These are phyloP conservation scores for Aegle marmelos DNA, from an alignment of 345 rosid genomes.

Conservation along the genomic window DNA sequence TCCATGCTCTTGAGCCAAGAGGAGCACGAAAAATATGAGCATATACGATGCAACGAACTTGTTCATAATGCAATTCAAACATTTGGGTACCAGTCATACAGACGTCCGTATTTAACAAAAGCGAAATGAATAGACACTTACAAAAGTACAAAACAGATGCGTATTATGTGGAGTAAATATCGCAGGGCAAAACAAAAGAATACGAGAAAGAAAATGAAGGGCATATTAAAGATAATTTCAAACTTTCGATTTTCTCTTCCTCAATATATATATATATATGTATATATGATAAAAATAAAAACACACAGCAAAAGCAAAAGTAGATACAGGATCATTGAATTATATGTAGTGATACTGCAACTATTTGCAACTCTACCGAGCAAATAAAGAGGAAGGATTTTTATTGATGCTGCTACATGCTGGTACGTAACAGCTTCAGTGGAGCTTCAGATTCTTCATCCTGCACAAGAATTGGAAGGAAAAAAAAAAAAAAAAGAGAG, in stretches of 20 bases:
- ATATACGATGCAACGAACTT: too few species aligned
- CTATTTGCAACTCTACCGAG: neutral
- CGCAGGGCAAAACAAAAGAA: neutral
- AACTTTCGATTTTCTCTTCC: conserved; percentile 9
- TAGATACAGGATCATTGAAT: conserved; percentile 14
- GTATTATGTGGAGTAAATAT: neutral
- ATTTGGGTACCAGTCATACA: too few species aligned
- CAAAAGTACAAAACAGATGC: neutral
- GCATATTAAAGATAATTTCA: too few species aligned
- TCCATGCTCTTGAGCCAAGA: too few species aligned
- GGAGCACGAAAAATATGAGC: too few species aligned
- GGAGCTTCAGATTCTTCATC: conserved; percentile 51
- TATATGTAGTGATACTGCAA: neutral
- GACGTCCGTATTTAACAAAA: too few species aligned
- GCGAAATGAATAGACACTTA: too few species aligned
- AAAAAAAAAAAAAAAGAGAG: neutral
- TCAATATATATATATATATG: neutral
- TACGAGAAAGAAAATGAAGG: too few species aligned
- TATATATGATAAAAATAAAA: too few species aligned
- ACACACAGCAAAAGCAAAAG: neutral
- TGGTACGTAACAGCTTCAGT: conserved; percentile 12
- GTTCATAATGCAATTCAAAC: too few species aligned
- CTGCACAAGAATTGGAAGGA: conserved; percentile 24
- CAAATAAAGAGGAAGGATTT: conserved; percentile 8
- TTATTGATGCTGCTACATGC: conserved; percentile 23